Evolutionary conservation across 176 grass and related monocot species (phyloP).

Genomic region (Chloris gayana): DNA sequence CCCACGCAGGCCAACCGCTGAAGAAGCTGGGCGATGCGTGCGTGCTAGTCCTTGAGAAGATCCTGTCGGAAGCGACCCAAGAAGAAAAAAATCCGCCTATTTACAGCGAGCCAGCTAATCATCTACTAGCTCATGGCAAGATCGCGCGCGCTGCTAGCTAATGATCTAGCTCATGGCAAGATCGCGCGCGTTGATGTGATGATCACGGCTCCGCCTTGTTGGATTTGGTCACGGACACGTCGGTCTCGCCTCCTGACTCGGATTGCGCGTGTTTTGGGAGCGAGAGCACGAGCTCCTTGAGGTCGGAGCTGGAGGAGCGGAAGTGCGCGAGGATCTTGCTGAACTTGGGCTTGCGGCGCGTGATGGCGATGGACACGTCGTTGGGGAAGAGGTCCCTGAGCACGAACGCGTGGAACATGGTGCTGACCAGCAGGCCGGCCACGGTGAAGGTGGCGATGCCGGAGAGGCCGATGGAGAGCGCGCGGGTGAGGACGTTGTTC

Average conservation of each 20-base stretch:
- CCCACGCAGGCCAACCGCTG: not conserved
- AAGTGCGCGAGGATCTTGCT: conserved; percentile 72
- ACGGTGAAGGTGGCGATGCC: conserved; percentile 83
- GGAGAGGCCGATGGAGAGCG: conserved; percentile 69
- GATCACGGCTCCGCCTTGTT: conserved; percentile 28
- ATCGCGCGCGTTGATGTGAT: not conserved
- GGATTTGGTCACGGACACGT: conserved; percentile 8
- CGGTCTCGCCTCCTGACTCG: conserved; percentile 6
- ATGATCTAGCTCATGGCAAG: not conserved
- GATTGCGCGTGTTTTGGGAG: conserved; percentile 30
- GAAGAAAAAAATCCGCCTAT: conserved; percentile 18
- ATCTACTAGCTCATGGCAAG: not conserved
- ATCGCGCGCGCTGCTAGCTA: not conserved
- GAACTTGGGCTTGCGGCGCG: conserved; percentile 69
- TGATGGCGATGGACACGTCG: conserved; percentile 95
- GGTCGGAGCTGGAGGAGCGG: conserved; percentile 74
- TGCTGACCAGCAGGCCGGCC: conserved; percentile 64
- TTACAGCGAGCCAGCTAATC: conserved; percentile 14
- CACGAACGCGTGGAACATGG: conserved; percentile 83
- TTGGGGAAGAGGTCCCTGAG: conserved; percentile 93
- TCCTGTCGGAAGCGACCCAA: not conserved
- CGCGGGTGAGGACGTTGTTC: conserved; percentile 64
- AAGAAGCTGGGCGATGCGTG: not conserved
- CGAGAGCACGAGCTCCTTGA: conserved; percentile 61
- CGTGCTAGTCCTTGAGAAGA: not conserved